Percentiles rank a stretch among this genome's conserved stretches.
phyloP scores from a whole-genome alignment of 2,329 filamentous ascomycete genomes.

The Coniochaeta sp. region DNA sequence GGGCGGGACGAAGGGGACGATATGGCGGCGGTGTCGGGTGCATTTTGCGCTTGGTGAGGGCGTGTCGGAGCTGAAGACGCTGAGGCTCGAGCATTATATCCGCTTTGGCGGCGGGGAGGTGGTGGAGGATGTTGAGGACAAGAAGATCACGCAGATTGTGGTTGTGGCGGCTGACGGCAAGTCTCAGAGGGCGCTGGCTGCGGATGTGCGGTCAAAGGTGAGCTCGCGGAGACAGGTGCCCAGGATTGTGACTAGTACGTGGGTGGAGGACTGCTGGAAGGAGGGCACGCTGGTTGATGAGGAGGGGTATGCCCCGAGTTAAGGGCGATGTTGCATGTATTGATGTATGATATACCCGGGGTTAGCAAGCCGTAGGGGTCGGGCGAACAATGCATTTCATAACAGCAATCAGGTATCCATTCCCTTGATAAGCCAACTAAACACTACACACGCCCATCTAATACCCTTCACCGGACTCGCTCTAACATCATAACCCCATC shows the following conservation, averaged over 20 bases:
- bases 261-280: slow-evolving; percentile 76
- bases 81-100: slow-evolving; percentile 50
- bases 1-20: slow-evolving; percentile 38
- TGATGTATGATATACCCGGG: no score
- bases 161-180: slow-evolving; percentile 41
- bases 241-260: slow-evolving; percentile 60
- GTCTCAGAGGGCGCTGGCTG: slow-evolving; percentile 29
- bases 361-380: background rate
- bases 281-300: slow-evolving; percentile 77
- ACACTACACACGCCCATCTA: background rate
- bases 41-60: slow-evolving; percentile 27
- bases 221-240: slow-evolving; percentile 48
- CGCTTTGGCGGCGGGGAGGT: slow-evolving; percentile 63
- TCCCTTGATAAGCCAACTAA: background rate
- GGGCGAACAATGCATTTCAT: no score
- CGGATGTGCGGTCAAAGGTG: slow-evolving; percentile 37
- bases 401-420: no score
- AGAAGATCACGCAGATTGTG: slow-evolving; percentile 65
- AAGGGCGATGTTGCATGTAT: no score
- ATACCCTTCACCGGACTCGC: background rate
- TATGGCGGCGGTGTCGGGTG: slow-evolving; percentile 43
- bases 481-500: background rate
- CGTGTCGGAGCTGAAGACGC: slow-evolving; percentile 23
- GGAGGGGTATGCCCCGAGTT: slow-evolving; percentile 43
- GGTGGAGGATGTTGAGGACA: slow-evolving; percentile 40